phyloP scores from a whole-genome alignment of 208 protist species.

The Trypanosoma conorhini region DNA sequence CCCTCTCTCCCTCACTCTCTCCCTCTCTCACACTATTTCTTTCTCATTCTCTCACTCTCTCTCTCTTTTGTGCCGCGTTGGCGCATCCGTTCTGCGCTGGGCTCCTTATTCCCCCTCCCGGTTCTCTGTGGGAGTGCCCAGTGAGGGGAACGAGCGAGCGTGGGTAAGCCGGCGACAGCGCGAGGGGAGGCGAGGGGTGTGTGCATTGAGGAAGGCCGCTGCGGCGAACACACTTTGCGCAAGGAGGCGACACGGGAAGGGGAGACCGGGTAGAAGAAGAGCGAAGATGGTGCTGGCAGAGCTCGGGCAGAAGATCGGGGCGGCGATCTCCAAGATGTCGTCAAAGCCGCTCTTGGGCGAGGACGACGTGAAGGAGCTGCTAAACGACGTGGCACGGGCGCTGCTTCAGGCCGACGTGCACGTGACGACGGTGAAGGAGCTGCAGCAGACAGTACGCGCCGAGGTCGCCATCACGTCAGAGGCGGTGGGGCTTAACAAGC shows the following conservation, averaged over 20 bases:
- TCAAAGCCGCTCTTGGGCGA: constrained; percentile 94
- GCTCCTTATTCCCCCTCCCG: too few relatives aligned
- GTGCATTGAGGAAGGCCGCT: not conserved
- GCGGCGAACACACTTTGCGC: not conserved
- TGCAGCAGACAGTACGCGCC: constrained; percentile 94
- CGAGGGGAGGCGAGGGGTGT: not conserved
- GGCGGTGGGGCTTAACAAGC: constrained; percentile 95
- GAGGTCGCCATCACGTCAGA: constrained; percentile 94
- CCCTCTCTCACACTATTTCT: not conserved
- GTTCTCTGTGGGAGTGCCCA: not conserved
- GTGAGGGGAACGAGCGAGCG: not conserved
- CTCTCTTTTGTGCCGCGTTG: not conserved
- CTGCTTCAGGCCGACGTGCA: constrained; percentile 98
- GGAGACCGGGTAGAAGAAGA: not conserved
- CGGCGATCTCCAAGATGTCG: constrained; percentile 93
- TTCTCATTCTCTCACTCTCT: not conserved
- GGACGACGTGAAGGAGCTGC: constrained; percentile 93
- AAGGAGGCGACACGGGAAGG: not conserved
- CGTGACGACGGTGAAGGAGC: constrained; percentile 91
- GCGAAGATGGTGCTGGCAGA: constrained; percentile 92
- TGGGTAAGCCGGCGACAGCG: not conserved
- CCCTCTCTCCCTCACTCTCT: constrained; percentile 1
- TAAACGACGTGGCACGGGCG: constrained; percentile 96
- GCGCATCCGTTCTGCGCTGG: too few relatives aligned
- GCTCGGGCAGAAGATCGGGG: constrained; percentile 92